Evolutionary conservation across 2,329 filamentous ascomycete species (phyloP).

Genomic region (Trichoderma atrobrunneum): DNA sequence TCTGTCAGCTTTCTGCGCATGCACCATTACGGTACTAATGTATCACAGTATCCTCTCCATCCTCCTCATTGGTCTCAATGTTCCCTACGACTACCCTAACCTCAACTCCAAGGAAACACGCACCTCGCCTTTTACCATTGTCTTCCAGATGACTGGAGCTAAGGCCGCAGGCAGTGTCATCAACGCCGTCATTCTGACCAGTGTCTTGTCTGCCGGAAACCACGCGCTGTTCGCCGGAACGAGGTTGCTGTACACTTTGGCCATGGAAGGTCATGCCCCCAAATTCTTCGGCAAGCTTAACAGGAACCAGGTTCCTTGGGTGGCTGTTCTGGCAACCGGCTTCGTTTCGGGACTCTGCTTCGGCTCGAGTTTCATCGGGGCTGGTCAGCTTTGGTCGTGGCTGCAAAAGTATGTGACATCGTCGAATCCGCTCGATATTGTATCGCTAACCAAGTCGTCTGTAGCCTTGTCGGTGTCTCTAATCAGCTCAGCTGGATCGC

Average conservation of each 20-base stretch:
- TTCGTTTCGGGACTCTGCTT: slow-evolving; percentile 61
- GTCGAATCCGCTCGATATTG: not conserved
- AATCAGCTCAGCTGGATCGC: slow-evolving; percentile 66
- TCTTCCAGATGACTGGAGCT: slow-evolving; percentile 57
- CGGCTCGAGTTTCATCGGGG: slow-evolving; percentile 62
- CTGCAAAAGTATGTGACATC: slow-evolving; percentile 54
- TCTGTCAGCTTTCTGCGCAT: not conserved
- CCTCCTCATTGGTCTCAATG: slow-evolving; percentile 53
- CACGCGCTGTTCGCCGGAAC: slow-evolving; percentile 38
- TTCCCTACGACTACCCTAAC: slow-evolving; percentile 50
- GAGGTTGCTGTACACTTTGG: slow-evolving; percentile 37
- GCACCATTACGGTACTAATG: not conserved
- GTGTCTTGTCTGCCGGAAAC: slow-evolving; percentile 38
- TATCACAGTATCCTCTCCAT: slow-evolving; percentile 36
- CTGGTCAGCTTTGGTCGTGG: slow-evolving; percentile 64
- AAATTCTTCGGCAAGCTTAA: slow-evolving; percentile 45
- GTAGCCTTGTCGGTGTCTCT: slow-evolving; percentile 57
- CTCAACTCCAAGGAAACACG: slow-evolving; percentile 33
- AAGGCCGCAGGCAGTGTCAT: slow-evolving; percentile 51
- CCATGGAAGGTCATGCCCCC: slow-evolving; percentile 51
- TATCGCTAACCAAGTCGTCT: not conserved
- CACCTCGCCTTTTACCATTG: slow-evolving; percentile 51
- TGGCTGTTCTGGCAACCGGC: slow-evolving; percentile 48
- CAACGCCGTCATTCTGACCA: slow-evolving; percentile 54
- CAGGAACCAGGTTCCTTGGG: slow-evolving; percentile 37